Conservation (phyloP, 495 filamentous ascomycete genomes). For the Penicillium maclennaniae region DNA sequence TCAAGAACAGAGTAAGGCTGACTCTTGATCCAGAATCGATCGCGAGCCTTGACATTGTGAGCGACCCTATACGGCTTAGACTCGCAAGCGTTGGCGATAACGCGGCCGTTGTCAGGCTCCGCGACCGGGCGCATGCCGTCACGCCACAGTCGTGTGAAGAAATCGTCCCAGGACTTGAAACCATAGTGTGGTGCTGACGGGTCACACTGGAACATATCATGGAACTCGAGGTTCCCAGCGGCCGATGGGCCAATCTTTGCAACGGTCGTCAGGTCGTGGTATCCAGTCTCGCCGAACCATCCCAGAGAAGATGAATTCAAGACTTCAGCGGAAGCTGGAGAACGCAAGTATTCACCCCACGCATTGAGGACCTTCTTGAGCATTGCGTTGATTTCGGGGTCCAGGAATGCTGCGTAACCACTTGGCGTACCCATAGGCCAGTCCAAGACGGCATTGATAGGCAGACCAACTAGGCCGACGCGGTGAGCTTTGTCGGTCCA, state of each 20-base stretch:
- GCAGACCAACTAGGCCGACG: constrained; percentile 62
- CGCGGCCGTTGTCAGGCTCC: constrained; percentile 35
- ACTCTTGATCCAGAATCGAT: constrained; percentile 64
- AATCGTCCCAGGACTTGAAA: constrained; percentile 68
- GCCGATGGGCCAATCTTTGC: constrained; percentile 49
- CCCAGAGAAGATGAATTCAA: constrained; percentile 46
- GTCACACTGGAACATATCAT: constrained; percentile 45
- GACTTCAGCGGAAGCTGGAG: constrained; percentile 55
- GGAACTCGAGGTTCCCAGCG: constrained; percentile 42
- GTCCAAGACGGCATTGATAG: constrained; percentile 65
- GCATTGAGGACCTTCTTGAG: constrained; percentile 65
- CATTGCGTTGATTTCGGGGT: constrained; percentile 62
- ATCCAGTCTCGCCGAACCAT: constrained; percentile 56
- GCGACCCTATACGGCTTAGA: constrained; percentile 40
- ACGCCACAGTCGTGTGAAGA: constrained; percentile 63
- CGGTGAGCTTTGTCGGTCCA: constrained; percentile 51
- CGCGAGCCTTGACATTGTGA: constrained; percentile 23
- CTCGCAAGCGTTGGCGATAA: constrained; percentile 67
- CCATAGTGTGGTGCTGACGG: constrained; percentile 44
- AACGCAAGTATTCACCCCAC: constrained; percentile 60
- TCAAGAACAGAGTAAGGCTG: constrained; percentile 62
- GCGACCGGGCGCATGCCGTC: constrained; percentile 55
- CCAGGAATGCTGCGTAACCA: constrained; percentile 62
- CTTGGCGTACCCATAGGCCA: constrained; percentile 69
- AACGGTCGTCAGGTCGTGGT: constrained; percentile 31